Conservation (phyloP, 352 stramenopile species). For the Thalassiosira hispida region DNA sequence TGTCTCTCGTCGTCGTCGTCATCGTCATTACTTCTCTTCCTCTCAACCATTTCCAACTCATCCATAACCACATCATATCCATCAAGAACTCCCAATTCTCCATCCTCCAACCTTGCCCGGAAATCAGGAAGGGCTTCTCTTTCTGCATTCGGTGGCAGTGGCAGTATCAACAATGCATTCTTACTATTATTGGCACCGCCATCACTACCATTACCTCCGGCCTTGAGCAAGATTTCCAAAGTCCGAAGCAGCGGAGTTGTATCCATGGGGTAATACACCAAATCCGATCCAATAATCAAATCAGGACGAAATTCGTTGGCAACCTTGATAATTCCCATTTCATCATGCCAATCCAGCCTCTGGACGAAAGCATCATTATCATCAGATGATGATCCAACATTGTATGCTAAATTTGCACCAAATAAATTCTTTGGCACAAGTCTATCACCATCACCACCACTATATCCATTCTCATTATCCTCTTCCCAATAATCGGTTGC, state of each 20-base stretch:
- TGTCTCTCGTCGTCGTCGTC: slow-evolving; percentile 14
- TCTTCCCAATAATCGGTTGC: slow-evolving; percentile 56
- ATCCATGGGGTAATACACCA: slow-evolving; percentile 52
- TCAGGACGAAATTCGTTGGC: slow-evolving; percentile 12
- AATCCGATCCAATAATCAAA: slow-evolving; percentile 49
- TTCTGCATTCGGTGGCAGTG: slow-evolving; percentile 22
- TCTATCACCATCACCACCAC: slow-evolving; percentile 20
- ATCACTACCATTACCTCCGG: background rate
- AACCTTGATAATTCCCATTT: background rate
- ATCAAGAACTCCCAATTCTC: slow-evolving; percentile 4
- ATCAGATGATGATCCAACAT: slow-evolving; percentile 11
- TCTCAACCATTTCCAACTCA: slow-evolving; percentile 19
- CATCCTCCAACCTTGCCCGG: slow-evolving; percentile 14
- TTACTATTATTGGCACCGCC: background rate
- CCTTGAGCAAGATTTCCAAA: slow-evolving; percentile 34
- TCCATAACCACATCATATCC: slow-evolving; percentile 8
- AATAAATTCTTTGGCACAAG: slow-evolving; percentile 48
- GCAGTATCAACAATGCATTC: slow-evolving; percentile 17
- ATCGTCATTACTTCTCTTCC: background rate
- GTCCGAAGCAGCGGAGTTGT: slow-evolving; percentile 41
- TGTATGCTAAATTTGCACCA: slow-evolving; percentile 50
- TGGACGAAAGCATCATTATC: slow-evolving; percentile 2
- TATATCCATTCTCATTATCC: slow-evolving; percentile 14
- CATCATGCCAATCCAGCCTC: slow-evolving; percentile 50
- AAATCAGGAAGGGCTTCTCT: slow-evolving; percentile 16